phyloP scores from a whole-genome alignment of 495 filamentous ascomycete species.

The Aspergillus indologenus region DNA sequence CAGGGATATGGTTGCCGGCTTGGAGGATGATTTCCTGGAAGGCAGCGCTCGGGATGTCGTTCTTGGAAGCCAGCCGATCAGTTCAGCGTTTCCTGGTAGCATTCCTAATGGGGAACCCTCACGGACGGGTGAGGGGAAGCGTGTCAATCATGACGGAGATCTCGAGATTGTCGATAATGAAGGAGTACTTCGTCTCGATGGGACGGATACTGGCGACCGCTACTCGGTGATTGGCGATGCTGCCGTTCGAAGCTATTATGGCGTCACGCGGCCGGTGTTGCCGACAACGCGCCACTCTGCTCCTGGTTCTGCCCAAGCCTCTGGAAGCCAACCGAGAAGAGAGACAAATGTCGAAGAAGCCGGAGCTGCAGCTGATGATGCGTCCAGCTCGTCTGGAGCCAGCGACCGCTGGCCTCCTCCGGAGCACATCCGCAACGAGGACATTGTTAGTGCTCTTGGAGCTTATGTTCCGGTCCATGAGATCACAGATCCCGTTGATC shows the following conservation, averaged over 20 bases:
- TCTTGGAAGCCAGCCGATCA: constrained; percentile 72
- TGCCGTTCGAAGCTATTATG: constrained; percentile 43
- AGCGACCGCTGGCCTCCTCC: constrained; percentile 38
- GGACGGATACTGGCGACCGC: constrained; percentile 47
- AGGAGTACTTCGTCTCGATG: constrained; percentile 45
- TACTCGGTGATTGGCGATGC: constrained; percentile 47
- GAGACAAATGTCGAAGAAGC: constrained; percentile 25
- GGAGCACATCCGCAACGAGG: constrained; percentile 40
- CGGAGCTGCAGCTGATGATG: constrained; percentile 31
- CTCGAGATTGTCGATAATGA: constrained; percentile 56
- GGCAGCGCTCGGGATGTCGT: constrained; percentile 72
- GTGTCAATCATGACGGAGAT: constrained; percentile 55
- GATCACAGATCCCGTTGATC: constrained; percentile 39
- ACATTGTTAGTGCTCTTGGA: constrained; percentile 41
- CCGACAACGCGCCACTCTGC: constrained; percentile 29
- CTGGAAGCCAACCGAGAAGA: constrained; percentile 17
- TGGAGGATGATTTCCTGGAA: constrained; percentile 77
- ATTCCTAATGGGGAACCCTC: constrained; percentile 59
- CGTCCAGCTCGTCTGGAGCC: constrained; percentile 31
- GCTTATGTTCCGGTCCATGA: constrained; percentile 37
- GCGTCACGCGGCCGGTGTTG: constrained; percentile 38
- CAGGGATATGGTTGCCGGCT: constrained; percentile 72
- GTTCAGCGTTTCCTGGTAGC: constrained; percentile 63
- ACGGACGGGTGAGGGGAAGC: constrained; percentile 63
- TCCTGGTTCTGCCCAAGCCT: constrained; percentile 11